Conservation (phyloP, 768 basidiomycete species). For the Russula olivacea region DNA sequence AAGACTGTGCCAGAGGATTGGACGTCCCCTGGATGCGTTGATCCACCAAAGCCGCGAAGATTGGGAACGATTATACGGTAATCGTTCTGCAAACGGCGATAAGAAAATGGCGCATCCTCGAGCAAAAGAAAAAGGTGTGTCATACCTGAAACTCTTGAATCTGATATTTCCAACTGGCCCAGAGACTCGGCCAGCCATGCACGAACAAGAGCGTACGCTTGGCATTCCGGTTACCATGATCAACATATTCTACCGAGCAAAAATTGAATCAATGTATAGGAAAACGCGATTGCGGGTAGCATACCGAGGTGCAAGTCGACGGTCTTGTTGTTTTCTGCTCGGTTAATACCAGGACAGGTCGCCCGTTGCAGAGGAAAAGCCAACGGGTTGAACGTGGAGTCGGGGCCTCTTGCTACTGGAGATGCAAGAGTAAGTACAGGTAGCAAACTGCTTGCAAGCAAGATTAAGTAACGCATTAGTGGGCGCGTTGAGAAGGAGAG, state of each 20-base stretch:
- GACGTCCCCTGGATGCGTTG: slow-evolving; percentile 58
- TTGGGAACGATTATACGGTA: slow-evolving; percentile 59
- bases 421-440: neutral
- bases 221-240: slow-evolving; percentile 49
- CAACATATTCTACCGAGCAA: slow-evolving; percentile 39
- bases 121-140: neutral
- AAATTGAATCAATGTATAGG: neutral
- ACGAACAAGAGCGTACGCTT: slow-evolving; percentile 55
- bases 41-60: slow-evolving; percentile 65
- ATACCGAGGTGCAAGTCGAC: slow-evolving; percentile 20
- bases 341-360: slow-evolving; percentile 19
- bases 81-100: slow-evolving; percentile 37
- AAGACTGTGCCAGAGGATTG: slow-evolving; percentile 51
- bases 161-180: slow-evolving; percentile 71
- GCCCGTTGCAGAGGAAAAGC: slow-evolving; percentile 8
- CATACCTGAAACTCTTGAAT: slow-evolving; percentile 57
- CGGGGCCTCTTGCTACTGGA: neutral
- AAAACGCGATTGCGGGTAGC: neutral
- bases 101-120: neutral
- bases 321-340: slow-evolving; percentile 10
- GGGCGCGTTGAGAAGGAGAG: too few relatives aligned
- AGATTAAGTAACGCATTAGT: neutral
- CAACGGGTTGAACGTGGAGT: neutral
- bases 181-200: slow-evolving; percentile 75
- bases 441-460: slow-evolving; percentile 5